Base-by-base conservation (phyloP, 306 rosid genomes). In the Oemleria cerasiformis region DNA sequence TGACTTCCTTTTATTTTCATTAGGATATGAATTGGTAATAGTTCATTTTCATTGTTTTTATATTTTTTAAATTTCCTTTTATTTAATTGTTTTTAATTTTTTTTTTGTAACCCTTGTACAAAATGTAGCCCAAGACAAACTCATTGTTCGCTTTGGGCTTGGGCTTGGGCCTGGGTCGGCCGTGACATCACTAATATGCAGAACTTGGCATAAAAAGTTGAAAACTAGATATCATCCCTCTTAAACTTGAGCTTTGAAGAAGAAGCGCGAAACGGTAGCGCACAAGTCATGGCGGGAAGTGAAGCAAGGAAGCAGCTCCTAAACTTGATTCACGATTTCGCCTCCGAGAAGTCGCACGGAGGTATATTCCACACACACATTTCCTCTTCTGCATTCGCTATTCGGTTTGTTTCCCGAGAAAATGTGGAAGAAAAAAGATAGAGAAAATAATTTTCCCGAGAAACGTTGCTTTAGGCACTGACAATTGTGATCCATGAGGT, bases 331-430 rank as follows among this genome's bases (percentile, higher is more conserved):
- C 92, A 86, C 77, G 85, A 84, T 76, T 82, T 83, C 69, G 92
- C 90, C 38, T 53, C 96, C n/a, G 99, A 94, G 78, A 89, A 85
- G 76, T 75, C 83, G 48, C 90, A 85, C 75, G 96, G 95, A 84
- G 97, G 98, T 93, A 78, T 38, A 6, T 8, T n/a, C n/a, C 67
- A 2, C 34, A 13, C 17, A 5, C 34, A 10, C 10, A 20, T 57
- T 57, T 57, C 5, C 43, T 34, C 17, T 57, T 55, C 4, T 6
- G 7, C 54, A 13, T 45, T 77, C 17, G 5, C n/a, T 25, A 5
- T 4, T 48, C 65, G 9, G 59, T 72, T 75, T 77, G 45, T 42
- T 65, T 72, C 10, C 71, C 57, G 45, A 63, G 74, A 73, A 49
- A 79, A 70, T 70, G 67, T 51, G 3, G 49, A 39, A 6, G 16